Conservation (phyloP, 768 basidiomycete genomes). For the Cystobasidium onofrii region DNA sequence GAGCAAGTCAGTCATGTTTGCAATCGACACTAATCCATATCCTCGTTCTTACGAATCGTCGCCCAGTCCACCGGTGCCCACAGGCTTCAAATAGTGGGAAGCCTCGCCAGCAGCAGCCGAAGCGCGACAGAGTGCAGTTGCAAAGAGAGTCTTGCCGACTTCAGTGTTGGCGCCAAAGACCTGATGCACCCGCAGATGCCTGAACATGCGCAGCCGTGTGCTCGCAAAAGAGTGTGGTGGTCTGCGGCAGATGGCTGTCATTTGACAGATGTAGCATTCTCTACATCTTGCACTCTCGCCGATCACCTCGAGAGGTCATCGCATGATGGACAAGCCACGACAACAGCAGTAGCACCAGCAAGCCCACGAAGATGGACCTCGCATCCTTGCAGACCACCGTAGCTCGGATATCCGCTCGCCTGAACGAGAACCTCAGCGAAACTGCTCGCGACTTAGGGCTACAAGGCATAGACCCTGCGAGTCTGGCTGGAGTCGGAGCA, state of each 20-base stretch:
- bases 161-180: constrained; percentile 93
- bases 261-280: too few relatives aligned
- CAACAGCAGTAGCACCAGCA: not conserved
- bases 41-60: constrained; percentile 60
- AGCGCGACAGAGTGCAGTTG: constrained; percentile 70
- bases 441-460: constrained; percentile 31
- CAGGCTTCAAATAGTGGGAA: constrained; percentile 59
- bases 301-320: not conserved
- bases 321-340: too few relatives aligned
- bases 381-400: constrained; percentile 28
- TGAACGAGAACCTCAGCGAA: constrained; percentile 34
- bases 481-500: constrained; percentile 36
- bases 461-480: constrained; percentile 29
- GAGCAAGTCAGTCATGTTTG: not conserved
- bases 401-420: constrained; percentile 19
- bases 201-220: constrained; percentile 53
- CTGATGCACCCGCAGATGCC: constrained; percentile 75
- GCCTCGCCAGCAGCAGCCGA: constrained; percentile 46
- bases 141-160: constrained; percentile 88
- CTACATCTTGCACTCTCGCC: not conserved
- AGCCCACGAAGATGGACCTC: not conserved
- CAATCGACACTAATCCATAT: not conserved
- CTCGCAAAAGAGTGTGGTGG: not conserved
- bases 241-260: not conserved
- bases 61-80: constrained; percentile 82